A percentile compares a stretch with the other conserved stretches of the same genome.
Evolutionary conservation across 108 stramenopile species (phyloP).

Genomic region (Bacterosira constricta): DNA sequence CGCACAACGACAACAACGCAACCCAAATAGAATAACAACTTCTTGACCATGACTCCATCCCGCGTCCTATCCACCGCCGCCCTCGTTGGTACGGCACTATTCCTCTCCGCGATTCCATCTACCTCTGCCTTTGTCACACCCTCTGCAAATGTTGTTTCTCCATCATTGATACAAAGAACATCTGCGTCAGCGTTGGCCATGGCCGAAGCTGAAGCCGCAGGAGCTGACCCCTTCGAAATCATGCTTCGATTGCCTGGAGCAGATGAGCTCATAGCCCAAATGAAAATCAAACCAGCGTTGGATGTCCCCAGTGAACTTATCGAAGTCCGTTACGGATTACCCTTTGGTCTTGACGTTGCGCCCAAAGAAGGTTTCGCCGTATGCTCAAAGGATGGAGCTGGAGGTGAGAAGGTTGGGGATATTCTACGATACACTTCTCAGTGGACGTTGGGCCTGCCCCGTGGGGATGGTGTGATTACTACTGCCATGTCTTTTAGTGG

Average conservation of each 20-base stretch:
- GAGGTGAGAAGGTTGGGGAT: constrained; percentile 78
- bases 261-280: constrained; percentile 54
- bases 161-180: not conserved
- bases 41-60: not conserved
- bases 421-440: constrained; percentile 75
- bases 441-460: constrained; percentile 83
- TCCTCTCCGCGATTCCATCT: constrained; percentile 5
- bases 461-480: constrained; percentile 72
- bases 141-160: not conserved
- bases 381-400: constrained; percentile 71
- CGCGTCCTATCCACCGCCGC: not conserved
- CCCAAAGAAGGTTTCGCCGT: constrained; percentile 67
- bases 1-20: too few relatives aligned
- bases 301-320: constrained; percentile 66
- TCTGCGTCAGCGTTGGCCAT: constrained; percentile 5
- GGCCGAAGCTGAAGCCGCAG: constrained; percentile 15
- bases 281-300: constrained; percentile 64
- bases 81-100: not conserved
- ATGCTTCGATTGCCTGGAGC: constrained; percentile 60
- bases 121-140: not conserved
- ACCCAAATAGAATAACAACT: too few relatives aligned
- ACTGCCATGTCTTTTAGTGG: constrained; percentile 75
- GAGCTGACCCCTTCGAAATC: constrained; percentile 45
- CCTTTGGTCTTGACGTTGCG: constrained; percentile 79
- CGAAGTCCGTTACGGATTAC: constrained; percentile 72